Evolutionary conservation across 768 basidiomycete genomes (phyloP).

Genomic region (Psilocybe sp.): DNA sequence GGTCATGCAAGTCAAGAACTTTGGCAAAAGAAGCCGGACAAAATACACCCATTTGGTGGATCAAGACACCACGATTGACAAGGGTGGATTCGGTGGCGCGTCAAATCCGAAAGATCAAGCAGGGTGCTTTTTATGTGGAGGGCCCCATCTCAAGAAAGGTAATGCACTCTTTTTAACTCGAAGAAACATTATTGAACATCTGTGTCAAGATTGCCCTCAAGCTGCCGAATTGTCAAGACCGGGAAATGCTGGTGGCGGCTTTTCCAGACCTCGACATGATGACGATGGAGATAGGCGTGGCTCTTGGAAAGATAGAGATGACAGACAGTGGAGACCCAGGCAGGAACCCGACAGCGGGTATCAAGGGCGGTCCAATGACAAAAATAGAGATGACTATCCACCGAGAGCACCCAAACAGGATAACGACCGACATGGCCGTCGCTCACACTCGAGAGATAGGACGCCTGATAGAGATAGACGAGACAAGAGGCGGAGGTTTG

Average conservation of each 20-base stretch:
- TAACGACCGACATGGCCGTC: constrained; percentile 11
- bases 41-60: constrained; percentile 97
- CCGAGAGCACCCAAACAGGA: constrained; percentile 8
- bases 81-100: constrained; percentile 65
- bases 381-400: constrained; percentile 3
- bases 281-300: constrained; percentile 6
- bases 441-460: constrained; percentile 30
- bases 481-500: constrained; percentile 58
- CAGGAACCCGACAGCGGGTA: constrained; percentile 8
- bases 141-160: constrained; percentile 93
- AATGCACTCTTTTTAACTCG: constrained; percentile 4
- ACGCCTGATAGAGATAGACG: constrained; percentile 29
- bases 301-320: constrained; percentile 16
- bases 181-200: neutral
- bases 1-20: constrained; percentile 97
- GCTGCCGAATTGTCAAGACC: constrained; percentile 20
- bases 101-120: constrained; percentile 48
- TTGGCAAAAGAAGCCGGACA: constrained; percentile 87
- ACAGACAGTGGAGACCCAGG: constrained; percentile 2
- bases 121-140: constrained; percentile 93
- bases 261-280: constrained; percentile 14
- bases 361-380: constrained; percentile 16
- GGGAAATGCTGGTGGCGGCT: constrained; percentile 21
- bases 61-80: constrained; percentile 78
- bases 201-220: constrained; percentile 28